Evolutionary conservation across 148 eudicot species (phyloP).

Genomic region (Diospyros lotus): DNA sequence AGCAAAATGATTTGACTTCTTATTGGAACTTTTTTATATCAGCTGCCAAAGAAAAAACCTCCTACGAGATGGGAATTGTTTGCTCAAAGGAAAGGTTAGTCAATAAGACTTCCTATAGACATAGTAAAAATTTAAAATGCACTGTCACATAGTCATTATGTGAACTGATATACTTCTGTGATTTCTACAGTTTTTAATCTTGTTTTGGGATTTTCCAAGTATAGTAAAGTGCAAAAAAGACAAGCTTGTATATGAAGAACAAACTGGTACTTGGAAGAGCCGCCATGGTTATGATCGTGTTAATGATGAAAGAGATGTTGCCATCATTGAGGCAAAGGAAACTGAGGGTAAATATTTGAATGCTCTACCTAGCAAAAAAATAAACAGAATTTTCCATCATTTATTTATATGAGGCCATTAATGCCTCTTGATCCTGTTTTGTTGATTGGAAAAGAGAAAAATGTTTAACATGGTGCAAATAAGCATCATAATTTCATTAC

Average conservation of each 20-base stretch:
- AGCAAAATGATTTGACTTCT: constrained; percentile 6
- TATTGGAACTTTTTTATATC: constrained; percentile 15
- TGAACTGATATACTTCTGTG: not conserved
- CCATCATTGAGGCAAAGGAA: constrained; percentile 78
- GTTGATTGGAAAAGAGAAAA: no score
- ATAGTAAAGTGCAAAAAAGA: constrained; percentile 65
- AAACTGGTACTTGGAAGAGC: constrained; percentile 80
- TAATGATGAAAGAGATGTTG: constrained; percentile 82
- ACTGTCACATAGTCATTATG: not conserved
- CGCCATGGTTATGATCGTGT: constrained; percentile 90
- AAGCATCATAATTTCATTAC: not conserved
- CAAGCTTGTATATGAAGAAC: constrained; percentile 73
- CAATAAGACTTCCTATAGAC: not conserved
- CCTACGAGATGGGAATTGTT: constrained; percentile 90
- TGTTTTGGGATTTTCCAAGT: constrained; percentile 33
- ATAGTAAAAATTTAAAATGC: not conserved
- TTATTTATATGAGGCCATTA: not conserved
- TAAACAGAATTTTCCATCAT: not conserved
- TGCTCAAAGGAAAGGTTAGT: constrained; percentile 80
- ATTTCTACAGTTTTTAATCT: not conserved
- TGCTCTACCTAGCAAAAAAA: no score
- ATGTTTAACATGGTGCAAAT: no score
- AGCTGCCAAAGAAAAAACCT: constrained; percentile 86
- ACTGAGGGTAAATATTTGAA: constrained; percentile 54
- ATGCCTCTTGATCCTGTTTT: not conserved